Evolutionary conservation across 257 asterid species (phyloP), one percentile per base, ranked within the genome.

Genomic region (Solanum medicagineum): DNA sequence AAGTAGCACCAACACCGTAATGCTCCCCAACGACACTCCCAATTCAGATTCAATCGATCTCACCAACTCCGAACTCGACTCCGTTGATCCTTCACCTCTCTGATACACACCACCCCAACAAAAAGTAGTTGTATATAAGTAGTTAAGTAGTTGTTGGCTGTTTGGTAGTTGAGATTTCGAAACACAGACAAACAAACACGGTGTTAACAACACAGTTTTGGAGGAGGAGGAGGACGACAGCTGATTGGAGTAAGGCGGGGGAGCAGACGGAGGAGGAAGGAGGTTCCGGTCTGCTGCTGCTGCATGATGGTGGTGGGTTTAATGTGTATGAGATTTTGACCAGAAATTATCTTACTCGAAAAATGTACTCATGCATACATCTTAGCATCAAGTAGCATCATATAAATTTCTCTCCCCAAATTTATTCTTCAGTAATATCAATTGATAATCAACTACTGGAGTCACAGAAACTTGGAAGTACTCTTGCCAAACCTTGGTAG

Each of bases 381-480:
- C n/a, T 55, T 55, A 55, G 60, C 60, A 55, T 55, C 22, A 55
- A 17, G 4, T 55, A 55, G 10, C 60, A 55, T 55, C 17, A 55
- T 55, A 55, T 55, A 2, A 7, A 1, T 5, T 29, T 14, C 55
- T 4, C 16, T 7, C 19, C 57, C 8, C 57, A 15, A 14, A 7
- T 54, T 54, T 54, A 54, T 54, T 54, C n/a, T 54, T 54, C 19
- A 54, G 59, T 17, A 56, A 56, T 4, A 56, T 17, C 62, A 56
- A 56, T 7, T 17, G 32, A 29, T 29, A 29, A 29, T 29, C 32
- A 29, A 29, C 32, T 29, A 29, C 32, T 29, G 32, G 32, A 29
- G 94, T 87, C 90, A 97, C 93, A 89, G 87, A 95, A 93, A 91
- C 97, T 97, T 32, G 98, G 96, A 90, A 97, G 98, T 90, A 94